Evolutionary conservation across 2,329 filamentous ascomycete genomes (phyloP), one percentile per base, ranked within the genome.

Genomic region (Venturia oleaginea): DNA sequence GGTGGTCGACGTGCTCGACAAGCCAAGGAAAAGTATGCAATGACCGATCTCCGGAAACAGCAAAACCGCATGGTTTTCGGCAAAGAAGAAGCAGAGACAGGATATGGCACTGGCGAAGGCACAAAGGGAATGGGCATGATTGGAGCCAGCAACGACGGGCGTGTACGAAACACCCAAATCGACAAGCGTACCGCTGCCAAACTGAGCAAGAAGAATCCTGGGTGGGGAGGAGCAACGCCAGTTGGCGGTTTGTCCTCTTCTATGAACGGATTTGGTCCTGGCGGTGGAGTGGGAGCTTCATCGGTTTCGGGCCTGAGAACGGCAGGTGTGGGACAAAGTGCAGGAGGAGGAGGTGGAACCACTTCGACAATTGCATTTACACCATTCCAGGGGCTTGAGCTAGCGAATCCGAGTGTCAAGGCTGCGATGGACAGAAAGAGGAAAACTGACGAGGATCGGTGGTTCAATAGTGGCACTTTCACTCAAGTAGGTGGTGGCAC

Each of bases 391-490:
- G 94, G 94, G 1, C 81, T 99, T 46, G 93, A 99, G 78, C 83
- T 99, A 15, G 92, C 97, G 7, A 93, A 97, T 74, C 94, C 94
- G 27, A 96, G 94, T 79, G 85, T 90, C 65, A 87, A 92, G 69
- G 90, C 91, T 8, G 92, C 97, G 78, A 83, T 96, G 74, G 92
- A 84, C 72, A 84, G 91, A 70, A 97, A 97, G 80, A 82, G 92
- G 68, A 95, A 96, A 74, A 92, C 91, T 0, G 94, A 97, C 68
- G 91, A 96, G 73, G 93, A 97, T 73, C 83, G 91, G 43, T 99
- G 92, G 88, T 99, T 99, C 80, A 96, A 94, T 76, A 90, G 91
- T 59, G 94, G 94, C n/a, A 92, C 91, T 0, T 99, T 99, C 72
- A 97, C 94, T 10, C 92, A 97, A 75, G 84, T 96, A 64, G 86